Evolutionary conservation across 2,329 filamentous ascomycete genomes (phyloP), one percentile per base, ranked within the genome.

Genomic region (Pyrenochaeta sp.): DNA sequence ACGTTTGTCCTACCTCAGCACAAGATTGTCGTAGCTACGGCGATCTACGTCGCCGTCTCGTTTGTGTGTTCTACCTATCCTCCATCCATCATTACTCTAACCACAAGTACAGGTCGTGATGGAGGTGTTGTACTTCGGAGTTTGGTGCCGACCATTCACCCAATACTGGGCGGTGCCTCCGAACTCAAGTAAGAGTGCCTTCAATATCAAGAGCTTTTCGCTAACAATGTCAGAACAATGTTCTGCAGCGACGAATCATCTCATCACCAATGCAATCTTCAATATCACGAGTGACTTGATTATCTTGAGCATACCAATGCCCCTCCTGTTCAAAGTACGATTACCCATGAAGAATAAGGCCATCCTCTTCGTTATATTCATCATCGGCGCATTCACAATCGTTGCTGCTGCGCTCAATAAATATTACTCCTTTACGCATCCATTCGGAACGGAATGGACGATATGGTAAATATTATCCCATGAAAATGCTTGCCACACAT

Each of bases 361-460:
- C 0, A 78, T 84, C 0, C 73, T 88, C 0, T 78, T 82, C 40
- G 77, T 74, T 27, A 79, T 88, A 27, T 87, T 88, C 67, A 76
- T 80, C 2, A 75, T 88, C 2, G 86, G 86, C 29, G 60, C 65
- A 3, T 77, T 77, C 46, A 72, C 67, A 65, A 84, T 88, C 45
- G 72, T 87, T 12, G 82, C 83, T 15, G 83, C 85, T 10, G 79
- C 83, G 5, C 74, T 88, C 14, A 87, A 86, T 73, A 86, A 87
- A 54, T 84, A 85, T 64, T 86, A 86, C 72, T 85, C 83, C 39
- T 86, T 88, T 54, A 80, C 74, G 14, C 72, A 84, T 17, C 83
- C 83, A 0, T 87, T 85, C 66, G 83, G 82, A 2, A 75, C 77
- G 12, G 71, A 82, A 32, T 88, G 85, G 77, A 80, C 85, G 0